Base-by-base conservation (phyloP, 2,329 filamentous ascomycete species). In the Colletotrichum acutatum region DNA sequence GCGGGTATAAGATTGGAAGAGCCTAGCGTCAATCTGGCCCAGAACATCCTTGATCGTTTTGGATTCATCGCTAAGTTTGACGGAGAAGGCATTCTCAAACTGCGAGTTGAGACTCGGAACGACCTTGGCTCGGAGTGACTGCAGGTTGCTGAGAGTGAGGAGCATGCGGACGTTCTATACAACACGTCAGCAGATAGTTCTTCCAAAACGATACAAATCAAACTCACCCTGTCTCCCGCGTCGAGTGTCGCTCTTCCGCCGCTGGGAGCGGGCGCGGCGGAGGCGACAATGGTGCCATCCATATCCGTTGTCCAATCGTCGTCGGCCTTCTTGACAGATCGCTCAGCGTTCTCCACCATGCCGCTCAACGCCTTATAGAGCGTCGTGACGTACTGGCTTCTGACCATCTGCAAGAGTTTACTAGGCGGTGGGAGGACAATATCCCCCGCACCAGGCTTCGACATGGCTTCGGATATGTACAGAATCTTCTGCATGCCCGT, bases 281-380 rank as follows among this genome's bases (percentile, higher is more conserved):
- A 79, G 3, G 80, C 77, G 14, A 80, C 76, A 8, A 84, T 80
- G 49, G 84, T 82, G 7, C 81, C 80, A 16, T 88, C 87, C 22
- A 80, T 77, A 19, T 88, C 86, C 3, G 86, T 84, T 0, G 85
- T 88, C 89, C 89, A 91, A 69, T 90, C 89, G 72, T 91, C 89
- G 58, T 92, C 91, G 0, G 90, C 85, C 76, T 90, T 91, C 76
- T 91, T 90, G 16, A 91, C 82, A 3, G 92, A 89, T 70, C 91
- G 91, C 83, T 98, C 95, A 3, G 97, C 96, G 82, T 98, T 98
- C 83, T 98, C 97, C 1, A 99, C 95, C 91, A 99, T 96, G 26
- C 96, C 97, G 78, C 94, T 97, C 49, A 99, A 85, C 7, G 95
- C 95, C 81, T 97, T 97, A 83, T 98, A 98, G 56, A 99, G 85